phyloP scores from a whole-genome alignment of 1,284 basidiomycete genomes.

The Melampsora americana region DNA sequence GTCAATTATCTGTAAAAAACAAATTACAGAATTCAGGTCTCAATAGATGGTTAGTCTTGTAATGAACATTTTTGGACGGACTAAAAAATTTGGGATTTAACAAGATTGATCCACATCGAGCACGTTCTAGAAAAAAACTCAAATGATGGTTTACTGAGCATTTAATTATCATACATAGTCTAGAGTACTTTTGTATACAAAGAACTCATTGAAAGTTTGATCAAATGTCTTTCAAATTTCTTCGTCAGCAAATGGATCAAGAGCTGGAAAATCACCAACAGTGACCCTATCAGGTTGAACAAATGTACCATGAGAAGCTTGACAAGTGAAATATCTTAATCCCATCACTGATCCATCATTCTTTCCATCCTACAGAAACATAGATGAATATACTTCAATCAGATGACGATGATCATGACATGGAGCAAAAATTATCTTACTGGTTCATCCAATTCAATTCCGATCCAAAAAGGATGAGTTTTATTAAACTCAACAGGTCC shows the following conservation, averaged over 20 bases:
- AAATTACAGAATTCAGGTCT: too few species aligned
- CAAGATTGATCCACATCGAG: too few species aligned
- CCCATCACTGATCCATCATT: slow-evolving; percentile 63
- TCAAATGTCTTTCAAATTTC: slow-evolving; percentile 63
- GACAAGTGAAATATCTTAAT: slow-evolving; percentile 76
- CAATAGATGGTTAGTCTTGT: too few species aligned
- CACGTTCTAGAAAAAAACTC: too few species aligned
- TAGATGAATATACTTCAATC: background rate
- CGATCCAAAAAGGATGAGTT: slow-evolving; percentile 67
- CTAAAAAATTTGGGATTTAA: too few species aligned
- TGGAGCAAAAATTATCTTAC: slow-evolving; percentile 60
- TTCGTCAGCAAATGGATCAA: slow-evolving; percentile 66
- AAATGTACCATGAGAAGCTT: slow-evolving; percentile 75
- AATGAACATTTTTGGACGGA: too few species aligned
- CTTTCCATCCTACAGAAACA: slow-evolving; percentile 53
- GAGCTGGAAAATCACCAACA: slow-evolving; percentile 80
- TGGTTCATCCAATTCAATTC: slow-evolving; percentile 93
- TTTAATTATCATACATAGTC: too few species aligned
- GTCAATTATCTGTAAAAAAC: too few species aligned
- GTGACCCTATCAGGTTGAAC: slow-evolving; percentile 77
- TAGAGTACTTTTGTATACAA: too few species aligned
- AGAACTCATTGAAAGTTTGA: too few species aligned
- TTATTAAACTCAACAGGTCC: slow-evolving; percentile 73
- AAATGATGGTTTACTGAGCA: too few species aligned
- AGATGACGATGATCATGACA: background rate